Evolutionary conservation across 108 stramenopile genomes (phyloP).

Genomic region (Discostella pseudostelligera): DNA sequence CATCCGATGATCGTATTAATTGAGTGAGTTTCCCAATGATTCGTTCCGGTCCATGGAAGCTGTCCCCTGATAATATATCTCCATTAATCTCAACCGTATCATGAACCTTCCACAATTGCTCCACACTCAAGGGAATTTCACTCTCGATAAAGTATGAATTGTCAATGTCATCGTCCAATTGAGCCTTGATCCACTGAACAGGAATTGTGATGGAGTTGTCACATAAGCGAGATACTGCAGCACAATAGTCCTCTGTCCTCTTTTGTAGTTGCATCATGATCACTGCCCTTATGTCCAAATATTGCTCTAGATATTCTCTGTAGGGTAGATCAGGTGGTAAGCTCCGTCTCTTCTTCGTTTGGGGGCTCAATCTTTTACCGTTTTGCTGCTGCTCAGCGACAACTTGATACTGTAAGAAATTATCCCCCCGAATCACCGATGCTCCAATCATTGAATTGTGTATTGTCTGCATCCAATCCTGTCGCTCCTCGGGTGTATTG

Average conservation of each 20-base stretch:
- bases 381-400: conserved; percentile 12
- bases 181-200: conserved; percentile 76
- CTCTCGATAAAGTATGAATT: conserved; percentile 57
- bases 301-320: conserved; percentile 54
- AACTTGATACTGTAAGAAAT: conserved; percentile 46
- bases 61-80: conserved; percentile 57
- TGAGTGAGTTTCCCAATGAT: conserved; percentile 68
- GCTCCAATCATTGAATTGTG: conserved; percentile 80
- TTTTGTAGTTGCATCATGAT: conserved; percentile 52
- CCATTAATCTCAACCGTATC: conserved; percentile 80
- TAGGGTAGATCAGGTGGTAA: conserved; percentile 60
- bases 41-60: conserved; percentile 74
- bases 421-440: conserved; percentile 62
- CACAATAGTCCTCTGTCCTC: conserved; percentile 59
- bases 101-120: conserved; percentile 82
- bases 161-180: conserved; percentile 43
- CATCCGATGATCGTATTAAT: conserved; percentile 54
- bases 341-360: conserved; percentile 12
- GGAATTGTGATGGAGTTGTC: conserved; percentile 59
- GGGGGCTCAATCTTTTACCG: conserved; percentile 27
- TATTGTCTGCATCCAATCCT: conserved; percentile 77
- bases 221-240: conserved; percentile 38
- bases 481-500: conserved; percentile 65
- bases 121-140: conserved; percentile 48
- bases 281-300: conserved; percentile 52